Evolutionary conservation across 2,329 filamentous ascomycete genomes (phyloP), one percentile per base, ranked within the genome.

Genomic region (Metarhizium guizhouense): DNA sequence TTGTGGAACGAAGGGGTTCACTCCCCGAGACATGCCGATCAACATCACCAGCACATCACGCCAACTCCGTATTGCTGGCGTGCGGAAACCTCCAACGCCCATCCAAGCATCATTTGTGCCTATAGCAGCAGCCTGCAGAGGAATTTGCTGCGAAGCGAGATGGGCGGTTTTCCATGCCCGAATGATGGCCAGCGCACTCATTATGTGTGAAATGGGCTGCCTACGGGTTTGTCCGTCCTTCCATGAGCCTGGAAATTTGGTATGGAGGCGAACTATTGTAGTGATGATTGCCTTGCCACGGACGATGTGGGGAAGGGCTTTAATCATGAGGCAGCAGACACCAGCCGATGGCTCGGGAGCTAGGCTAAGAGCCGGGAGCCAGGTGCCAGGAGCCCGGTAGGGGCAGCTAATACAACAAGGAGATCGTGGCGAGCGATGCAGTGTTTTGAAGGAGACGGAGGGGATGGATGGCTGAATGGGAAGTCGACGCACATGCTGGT

Each of bases 1-100:
- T 18, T 42, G 42, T 53, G 50, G 49, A 32, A 55, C 36, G 54
- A 62, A 59, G 58, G 63, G 61, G 62, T 58, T 64, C 58, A 59
- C 61, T 52, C 49, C 58, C 60, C 45, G 52, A 54, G 53, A 54
- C 53, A 54, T 40, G 51, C 20, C 47, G 38, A 54, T 51, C 36
- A 50, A 34, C 53, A 51, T 34, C 32, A 34, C 32, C 32, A 11
- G 2, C 32, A 34, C 32, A 34, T 11, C 25, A 50, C 47, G 36
- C 38, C 47, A 8, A 16, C 38, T 40, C 38, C 14, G 14, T 40
- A 7, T 14, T 30, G 42, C 32, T 48, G 52, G 45, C 45, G 40
- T 16, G 38, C 11, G 11, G 38, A 13, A 36, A 40, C 11, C 14
- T 40, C 13, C 38, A 40, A 40, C 6, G 32, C 4, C 2, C 38